Conservation (phyloP, 352 stramenopile genomes). For the Pythium rishiriense region DNA sequence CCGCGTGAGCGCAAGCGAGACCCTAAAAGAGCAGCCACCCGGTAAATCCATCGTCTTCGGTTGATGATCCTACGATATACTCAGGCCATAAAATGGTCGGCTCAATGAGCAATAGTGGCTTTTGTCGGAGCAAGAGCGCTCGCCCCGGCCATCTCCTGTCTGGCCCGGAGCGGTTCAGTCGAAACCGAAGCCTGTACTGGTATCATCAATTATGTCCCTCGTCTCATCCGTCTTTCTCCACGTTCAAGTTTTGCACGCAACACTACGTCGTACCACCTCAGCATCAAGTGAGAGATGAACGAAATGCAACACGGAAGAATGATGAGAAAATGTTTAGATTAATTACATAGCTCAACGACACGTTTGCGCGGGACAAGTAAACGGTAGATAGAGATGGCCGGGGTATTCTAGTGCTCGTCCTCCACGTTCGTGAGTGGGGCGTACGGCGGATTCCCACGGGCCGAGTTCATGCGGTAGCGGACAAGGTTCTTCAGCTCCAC, state of each 20-base stretch:
- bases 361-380: neutral
- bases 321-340: neutral
- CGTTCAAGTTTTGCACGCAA: too few relatives aligned
- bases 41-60: conserved; percentile 21
- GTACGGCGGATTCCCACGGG: conserved; percentile 56
- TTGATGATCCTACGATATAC: too few relatives aligned
- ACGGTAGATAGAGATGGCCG: neutral
- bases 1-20: neutral
- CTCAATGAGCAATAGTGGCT: too few relatives aligned
- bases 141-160: too few relatives aligned
- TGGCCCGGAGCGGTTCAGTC: too few relatives aligned
- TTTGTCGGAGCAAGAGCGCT: too few relatives aligned
- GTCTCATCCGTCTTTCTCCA: too few relatives aligned
- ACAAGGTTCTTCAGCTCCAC: conserved; percentile 81
- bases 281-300: neutral
- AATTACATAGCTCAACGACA: conserved; percentile 1
- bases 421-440: conserved; percentile 67
- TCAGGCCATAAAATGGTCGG: too few relatives aligned
- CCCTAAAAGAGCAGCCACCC: neutral
- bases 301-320: neutral
- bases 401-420: conserved; percentile 24
- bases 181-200: too few relatives aligned
- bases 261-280: too few relatives aligned
- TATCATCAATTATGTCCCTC: too few relatives aligned
- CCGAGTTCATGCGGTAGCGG: conserved; percentile 51